Percentiles rank a stretch among this genome's conserved stretches.
These are phyloP conservation scores for Dacryopinax spathularia DNA, from an alignment of 768 basidiomycete genomes.

Conservation along the genomic window DNA sequence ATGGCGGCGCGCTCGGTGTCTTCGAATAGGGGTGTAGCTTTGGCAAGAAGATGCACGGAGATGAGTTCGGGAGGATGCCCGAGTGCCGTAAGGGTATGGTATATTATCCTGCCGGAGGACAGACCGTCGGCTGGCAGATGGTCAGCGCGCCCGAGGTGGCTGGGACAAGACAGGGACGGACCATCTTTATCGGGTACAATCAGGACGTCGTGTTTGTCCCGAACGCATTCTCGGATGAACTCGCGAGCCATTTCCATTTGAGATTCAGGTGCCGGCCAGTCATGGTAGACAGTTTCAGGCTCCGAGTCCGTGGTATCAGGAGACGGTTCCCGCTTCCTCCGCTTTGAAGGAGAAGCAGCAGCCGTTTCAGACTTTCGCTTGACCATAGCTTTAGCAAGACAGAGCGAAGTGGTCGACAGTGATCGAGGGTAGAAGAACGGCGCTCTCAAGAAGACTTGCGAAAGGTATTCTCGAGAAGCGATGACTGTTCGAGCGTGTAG, in stretches of 20 bases:
- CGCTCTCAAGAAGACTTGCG: background rate
- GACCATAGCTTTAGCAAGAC: background rate
- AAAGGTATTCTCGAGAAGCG: background rate
- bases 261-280: conserved; percentile 26
- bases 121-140: conserved; percentile 22
- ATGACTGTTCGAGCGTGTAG: background rate
- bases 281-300: background rate
- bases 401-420: background rate
- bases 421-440: background rate
- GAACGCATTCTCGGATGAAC: conserved; percentile 24
- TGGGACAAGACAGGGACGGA: conserved; percentile 16
- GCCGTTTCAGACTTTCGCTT: background rate
- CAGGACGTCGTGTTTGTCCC: conserved; percentile 13
- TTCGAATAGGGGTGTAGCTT: conserved; percentile 31
- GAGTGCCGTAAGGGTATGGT: conserved; percentile 27
- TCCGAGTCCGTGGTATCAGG: background rate
- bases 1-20: conserved; percentile 23
- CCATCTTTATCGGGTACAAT: conserved; percentile 37
- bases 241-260: conserved; percentile 20
- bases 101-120: conserved; percentile 25
- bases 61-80: conserved; percentile 23
- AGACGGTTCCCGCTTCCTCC: background rate
- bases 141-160: background rate
- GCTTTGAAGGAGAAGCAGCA: background rate
- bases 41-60: conserved; percentile 28